Percentiles rank a stretch among this genome's conserved stretches.
These are phyloP conservation scores for Apophysomyces variabilis DNA, from an alignment of 371 early-diverging fungal genomes.

Conservation along the genomic window DNA sequence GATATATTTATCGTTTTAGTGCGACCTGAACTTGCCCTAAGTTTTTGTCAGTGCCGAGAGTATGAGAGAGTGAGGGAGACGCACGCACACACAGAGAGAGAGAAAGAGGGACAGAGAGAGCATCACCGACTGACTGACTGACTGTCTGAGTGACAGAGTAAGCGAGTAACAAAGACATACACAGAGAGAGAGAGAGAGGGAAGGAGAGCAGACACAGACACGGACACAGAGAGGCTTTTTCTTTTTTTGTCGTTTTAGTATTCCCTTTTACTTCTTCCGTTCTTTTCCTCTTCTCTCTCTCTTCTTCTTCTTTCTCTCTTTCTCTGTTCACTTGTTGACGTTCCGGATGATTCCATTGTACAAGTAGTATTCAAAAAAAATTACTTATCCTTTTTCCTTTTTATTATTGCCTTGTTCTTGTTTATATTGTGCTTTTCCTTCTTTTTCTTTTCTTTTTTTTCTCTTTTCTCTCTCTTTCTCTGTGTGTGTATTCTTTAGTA, in stretches of 20 bases:
- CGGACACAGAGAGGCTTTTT: too few relatives aligned
- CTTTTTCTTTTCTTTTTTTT: not conserved
- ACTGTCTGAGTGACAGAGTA: too few relatives aligned
- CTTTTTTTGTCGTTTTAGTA: not conserved
- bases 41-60: conserved; percentile 4
- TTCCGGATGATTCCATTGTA: conserved; percentile 6
- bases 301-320: conserved; percentile 2
- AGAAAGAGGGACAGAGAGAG: too few relatives aligned
- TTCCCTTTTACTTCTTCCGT: conserved; percentile 3
- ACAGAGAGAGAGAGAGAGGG: too few relatives aligned
- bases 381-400: not conserved
- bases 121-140: too few relatives aligned
- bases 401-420: not conserved
- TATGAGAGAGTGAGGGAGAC: too few relatives aligned
- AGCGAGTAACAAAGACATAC: too few relatives aligned
- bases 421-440: not conserved
- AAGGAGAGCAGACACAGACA: too few relatives aligned
- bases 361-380: too few relatives aligned
- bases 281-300: not conserved
- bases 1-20: not conserved
- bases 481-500: not conserved
- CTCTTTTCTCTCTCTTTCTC: not conserved
- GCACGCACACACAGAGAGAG: too few relatives aligned
- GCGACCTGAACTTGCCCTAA: not conserved
- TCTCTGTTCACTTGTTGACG: not conserved